These are phyloP conservation scores for Exophiala xenobiotica DNA, from an alignment of 2,329 filamentous ascomycete genomes.

Conservation along the genomic window DNA sequence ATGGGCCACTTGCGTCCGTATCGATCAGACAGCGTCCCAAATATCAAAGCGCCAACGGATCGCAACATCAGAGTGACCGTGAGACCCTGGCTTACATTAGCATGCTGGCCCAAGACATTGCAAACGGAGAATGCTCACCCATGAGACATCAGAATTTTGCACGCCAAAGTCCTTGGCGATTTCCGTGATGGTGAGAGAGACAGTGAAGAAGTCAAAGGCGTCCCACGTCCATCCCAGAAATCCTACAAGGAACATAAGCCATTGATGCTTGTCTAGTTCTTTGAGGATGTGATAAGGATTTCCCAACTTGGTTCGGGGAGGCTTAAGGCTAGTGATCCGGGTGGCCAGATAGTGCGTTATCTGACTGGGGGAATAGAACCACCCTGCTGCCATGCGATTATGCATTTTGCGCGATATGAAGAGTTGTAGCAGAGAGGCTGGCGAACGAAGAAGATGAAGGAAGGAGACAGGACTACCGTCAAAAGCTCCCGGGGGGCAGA, in stretches of 20 bases:
- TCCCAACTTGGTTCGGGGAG: constrained; percentile 37
- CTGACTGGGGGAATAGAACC: constrained; percentile 37
- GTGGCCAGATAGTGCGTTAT: constrained; percentile 37
- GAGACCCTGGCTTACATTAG: constrained; percentile 34
- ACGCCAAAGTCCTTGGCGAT: constrained; percentile 54
- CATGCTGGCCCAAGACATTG: not conserved
- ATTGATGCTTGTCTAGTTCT: constrained; percentile 55
- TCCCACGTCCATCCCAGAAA: constrained; percentile 52
- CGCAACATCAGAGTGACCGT: constrained; percentile 59
- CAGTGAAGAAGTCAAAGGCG: constrained; percentile 62
- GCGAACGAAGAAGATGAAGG: not conserved
- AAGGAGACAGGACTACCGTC: too few relatives aligned
- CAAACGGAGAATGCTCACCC: constrained; percentile 45
- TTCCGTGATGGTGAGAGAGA: constrained; percentile 54
- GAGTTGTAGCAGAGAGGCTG: not conserved
- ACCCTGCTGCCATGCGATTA: constrained; percentile 35
- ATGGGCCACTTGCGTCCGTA: constrained; percentile 60
- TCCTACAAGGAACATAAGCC: constrained; percentile 54
- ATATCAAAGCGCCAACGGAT: constrained; percentile 58
- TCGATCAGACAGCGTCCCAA: constrained; percentile 52
- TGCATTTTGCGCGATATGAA: constrained; percentile 28
- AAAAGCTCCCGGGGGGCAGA: too few relatives aligned
- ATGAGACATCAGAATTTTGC: constrained; percentile 58
- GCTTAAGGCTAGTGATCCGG: constrained; percentile 36
- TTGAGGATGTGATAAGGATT: constrained; percentile 55